Base-by-base conservation (phyloP, 2,329 filamentous ascomycete genomes). In the Nemania sp. region DNA sequence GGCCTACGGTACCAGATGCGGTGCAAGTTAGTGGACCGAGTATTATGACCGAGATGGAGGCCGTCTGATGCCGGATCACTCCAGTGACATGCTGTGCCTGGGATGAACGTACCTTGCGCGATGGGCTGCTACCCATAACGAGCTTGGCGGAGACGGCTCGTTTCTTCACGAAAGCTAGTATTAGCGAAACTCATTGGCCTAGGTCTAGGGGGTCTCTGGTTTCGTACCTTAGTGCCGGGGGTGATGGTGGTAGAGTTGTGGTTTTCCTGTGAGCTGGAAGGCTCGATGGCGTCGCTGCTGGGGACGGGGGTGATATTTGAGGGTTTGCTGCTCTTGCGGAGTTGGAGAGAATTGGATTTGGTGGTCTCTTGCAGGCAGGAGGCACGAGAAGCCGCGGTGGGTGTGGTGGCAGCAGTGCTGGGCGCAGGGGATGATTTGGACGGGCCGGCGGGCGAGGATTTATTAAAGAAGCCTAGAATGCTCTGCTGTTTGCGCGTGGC, bases 401-500 rank as follows among this genome's bases (percentile, higher is more conserved):
- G 53, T 12, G 31, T 34, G 31, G 26, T 28, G 56, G 54, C 26
- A 28, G 37, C 24, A 5, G 66, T 62, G 2, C 64, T 60, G 54
- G 60, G 52, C 52, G 60, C 52, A 15, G 33, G 9, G 34, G 34
- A 5, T 54, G 54, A 42, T 71, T 66, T 40, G 64, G 52, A 46
- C 56, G 36, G 73, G 61, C 56, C 52, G 6, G 1, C 48, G 11
- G 56, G 49, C 17, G 56, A 59, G 3, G 79, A 73, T 69, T 89
- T 91, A 61, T 86, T 80, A 66, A 93, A 93, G 79, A 94, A 94
- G 37, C 88, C 88, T 30, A 91, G 76, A 55, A 94, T 91, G 48
- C 86, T 89, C 69, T 90, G 86, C 62, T 89, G 86, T 65, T 82
- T 85, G 66, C 84, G 85, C 57, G 71, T 71, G 5, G 75, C 71